Evolutionary conservation across 768 basidiomycete species (phyloP).

Genomic region (Podaxis mareebaensis): DNA sequence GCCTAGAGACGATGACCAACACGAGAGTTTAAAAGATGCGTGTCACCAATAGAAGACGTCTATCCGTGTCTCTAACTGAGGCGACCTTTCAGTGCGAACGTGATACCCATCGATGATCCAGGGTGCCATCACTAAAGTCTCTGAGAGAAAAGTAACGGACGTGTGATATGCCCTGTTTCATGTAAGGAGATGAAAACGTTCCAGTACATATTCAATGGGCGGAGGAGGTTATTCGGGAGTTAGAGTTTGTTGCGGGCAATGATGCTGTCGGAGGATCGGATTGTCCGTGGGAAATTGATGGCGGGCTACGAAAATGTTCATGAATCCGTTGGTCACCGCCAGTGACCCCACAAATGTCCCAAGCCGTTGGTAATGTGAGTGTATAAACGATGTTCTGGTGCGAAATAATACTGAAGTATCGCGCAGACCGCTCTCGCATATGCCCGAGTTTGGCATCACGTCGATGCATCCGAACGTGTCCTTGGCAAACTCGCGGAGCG

Average conservation of each 20-base stretch:
- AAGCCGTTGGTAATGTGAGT: slow-evolving; percentile 78
- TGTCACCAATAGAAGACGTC: neutral
- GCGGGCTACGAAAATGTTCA: slow-evolving; percentile 6
- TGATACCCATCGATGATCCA: neutral
- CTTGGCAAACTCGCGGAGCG: slow-evolving; percentile 93
- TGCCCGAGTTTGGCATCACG: slow-evolving; percentile 95
- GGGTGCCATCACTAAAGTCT: neutral
- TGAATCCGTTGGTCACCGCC: neutral
- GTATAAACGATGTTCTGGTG: neutral
- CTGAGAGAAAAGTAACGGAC: neutral
- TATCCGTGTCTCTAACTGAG: neutral
- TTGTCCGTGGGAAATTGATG: slow-evolving; percentile 16
- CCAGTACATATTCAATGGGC: neutral
- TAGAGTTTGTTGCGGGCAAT: neutral
- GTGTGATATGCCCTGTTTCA: neutral
- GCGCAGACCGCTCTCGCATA: slow-evolving; percentile 90
- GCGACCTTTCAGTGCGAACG: neutral
- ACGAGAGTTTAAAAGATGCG: neutral
- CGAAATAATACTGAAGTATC: neutral
- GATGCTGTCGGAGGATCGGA: neutral
- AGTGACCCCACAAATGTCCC: slow-evolving; percentile 57
- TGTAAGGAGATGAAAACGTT: neutral
- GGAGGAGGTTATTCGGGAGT: neutral
- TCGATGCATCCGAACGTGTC: slow-evolving; percentile 87
- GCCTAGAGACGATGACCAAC: neutral